Evolutionary conservation across 1,284 basidiomycete species (phyloP).

Genomic region (Ustilago sp.): DNA sequence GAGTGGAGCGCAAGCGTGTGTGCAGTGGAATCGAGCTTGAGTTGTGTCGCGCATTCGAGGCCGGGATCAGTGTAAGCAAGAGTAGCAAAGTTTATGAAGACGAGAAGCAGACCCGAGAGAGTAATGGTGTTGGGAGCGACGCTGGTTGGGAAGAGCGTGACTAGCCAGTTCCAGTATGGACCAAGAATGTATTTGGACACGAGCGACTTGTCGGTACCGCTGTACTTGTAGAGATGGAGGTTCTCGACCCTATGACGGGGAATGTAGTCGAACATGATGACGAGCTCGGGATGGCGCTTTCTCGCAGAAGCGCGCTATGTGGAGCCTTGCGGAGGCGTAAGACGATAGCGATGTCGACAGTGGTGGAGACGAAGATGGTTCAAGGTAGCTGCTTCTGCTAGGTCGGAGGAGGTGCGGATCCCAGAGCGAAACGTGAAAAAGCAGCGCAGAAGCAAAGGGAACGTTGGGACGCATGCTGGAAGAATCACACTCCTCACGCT

Average conservation of each 20-base stretch:
- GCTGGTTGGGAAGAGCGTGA: constrained; percentile 85
- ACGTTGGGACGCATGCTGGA: constrained; percentile 16
- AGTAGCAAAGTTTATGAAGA: constrained; percentile 85
- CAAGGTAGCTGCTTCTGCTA: background rate
- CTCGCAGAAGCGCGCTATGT: constrained; percentile 6
- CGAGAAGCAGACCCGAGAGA: constrained; percentile 79
- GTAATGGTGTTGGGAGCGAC: constrained; percentile 84
- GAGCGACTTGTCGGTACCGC: constrained; percentile 73
- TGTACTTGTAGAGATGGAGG: constrained; percentile 75
- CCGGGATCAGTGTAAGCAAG: constrained; percentile 72
- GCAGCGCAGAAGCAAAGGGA: constrained; percentile 1
- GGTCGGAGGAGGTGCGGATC: background rate
- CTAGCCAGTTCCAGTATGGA: constrained; percentile 95
- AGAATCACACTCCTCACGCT: background rate
- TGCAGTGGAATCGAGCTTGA: constrained; percentile 55
- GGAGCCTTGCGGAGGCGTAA: background rate
- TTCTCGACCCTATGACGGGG: constrained; percentile 71
- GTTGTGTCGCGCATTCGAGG: constrained; percentile 58
- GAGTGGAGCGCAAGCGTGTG: constrained; percentile 27
- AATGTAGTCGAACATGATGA: constrained; percentile 67
- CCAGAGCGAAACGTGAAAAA: constrained; percentile 11
- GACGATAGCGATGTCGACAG: background rate
- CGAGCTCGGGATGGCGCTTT: background rate
- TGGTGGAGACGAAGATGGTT: background rate
- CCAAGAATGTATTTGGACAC: constrained; percentile 82